Conservation (phyloP, 2,329 filamentous ascomycete species). For the Celoporthe dispersa region DNA sequence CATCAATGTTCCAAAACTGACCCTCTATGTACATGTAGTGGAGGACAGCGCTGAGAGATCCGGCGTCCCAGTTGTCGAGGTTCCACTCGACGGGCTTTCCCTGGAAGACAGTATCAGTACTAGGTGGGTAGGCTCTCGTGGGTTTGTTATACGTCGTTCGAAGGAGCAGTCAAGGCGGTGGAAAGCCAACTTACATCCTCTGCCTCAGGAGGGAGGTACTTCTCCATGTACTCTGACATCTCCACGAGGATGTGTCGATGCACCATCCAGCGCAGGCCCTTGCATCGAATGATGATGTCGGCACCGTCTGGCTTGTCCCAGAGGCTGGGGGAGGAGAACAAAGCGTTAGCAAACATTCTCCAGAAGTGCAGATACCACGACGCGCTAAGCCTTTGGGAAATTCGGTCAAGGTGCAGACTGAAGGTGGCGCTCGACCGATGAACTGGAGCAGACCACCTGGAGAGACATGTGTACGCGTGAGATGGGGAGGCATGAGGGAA, state of each 20-base stretch:
- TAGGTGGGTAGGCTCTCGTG: neutral
- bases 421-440: neutral
- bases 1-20: constrained; percentile 19
- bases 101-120: constrained; percentile 16
- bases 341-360: constrained; percentile 5
- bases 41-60: constrained; percentile 33
- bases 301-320: constrained; percentile 7
- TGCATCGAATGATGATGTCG: constrained; percentile 21
- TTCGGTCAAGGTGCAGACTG: neutral
- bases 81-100: constrained; percentile 12
- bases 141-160: neutral
- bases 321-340: neutral
- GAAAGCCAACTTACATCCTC: constrained; percentile 19
- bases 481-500: neutral
- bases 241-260: constrained; percentile 23
- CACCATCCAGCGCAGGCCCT: constrained; percentile 12
- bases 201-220: constrained; percentile 16
- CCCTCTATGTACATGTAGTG: constrained; percentile 37
- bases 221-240: constrained; percentile 27
- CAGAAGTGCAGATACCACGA: neutral
- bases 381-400: neutral
- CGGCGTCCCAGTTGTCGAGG: constrained; percentile 29
- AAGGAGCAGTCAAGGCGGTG: too few relatives aligned
- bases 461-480: neutral
- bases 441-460: neutral